phyloP scores from a whole-genome alignment of 2,329 filamentous ascomycete species.

The Colletotrichum acutatum region DNA sequence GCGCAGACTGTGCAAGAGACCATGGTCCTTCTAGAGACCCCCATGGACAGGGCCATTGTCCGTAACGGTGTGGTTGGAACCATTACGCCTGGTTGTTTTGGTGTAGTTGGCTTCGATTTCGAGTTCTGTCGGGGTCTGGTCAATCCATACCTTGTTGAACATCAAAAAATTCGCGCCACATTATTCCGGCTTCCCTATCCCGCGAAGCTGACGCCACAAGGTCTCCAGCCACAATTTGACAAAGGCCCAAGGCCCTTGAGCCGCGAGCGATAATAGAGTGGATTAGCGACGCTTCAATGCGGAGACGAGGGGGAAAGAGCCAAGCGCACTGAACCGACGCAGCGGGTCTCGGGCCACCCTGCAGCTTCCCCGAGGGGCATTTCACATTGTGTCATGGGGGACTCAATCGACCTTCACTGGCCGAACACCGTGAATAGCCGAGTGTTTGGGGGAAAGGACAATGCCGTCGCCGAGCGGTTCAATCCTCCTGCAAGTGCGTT shows the following conservation, averaged over 20 bases:
- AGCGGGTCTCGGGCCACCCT: slow-evolving; percentile 28
- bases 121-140: background rate
- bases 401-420: slow-evolving; percentile 11
- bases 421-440: slow-evolving; percentile 39
- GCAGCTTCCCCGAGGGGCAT: slow-evolving; percentile 20
- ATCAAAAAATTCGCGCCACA: slow-evolving; percentile 28
- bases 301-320: slow-evolving; percentile 8
- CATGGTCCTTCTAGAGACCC: slow-evolving; percentile 47
- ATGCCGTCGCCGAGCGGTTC: slow-evolving; percentile 20
- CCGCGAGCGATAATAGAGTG: slow-evolving; percentile 1
- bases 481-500: slow-evolving; percentile 12
- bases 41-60: slow-evolving; percentile 44
- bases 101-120: background rate
- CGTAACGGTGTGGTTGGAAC: slow-evolving; percentile 24
- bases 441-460: slow-evolving; percentile 22
- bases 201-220: slow-evolving; percentile 24
- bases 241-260: background rate
- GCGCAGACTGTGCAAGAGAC: slow-evolving; percentile 60
- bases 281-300: slow-evolving; percentile 13
- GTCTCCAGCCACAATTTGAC: slow-evolving; percentile 3
- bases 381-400: slow-evolving; percentile 33
- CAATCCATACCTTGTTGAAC: background rate
- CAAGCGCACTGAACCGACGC: background rate
- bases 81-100: slow-evolving; percentile 5
- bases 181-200: background rate